These are phyloP conservation scores for Sclerotinia borealis DNA, from an alignment of 2,329 filamentous ascomycete species.

Conservation along the genomic window DNA sequence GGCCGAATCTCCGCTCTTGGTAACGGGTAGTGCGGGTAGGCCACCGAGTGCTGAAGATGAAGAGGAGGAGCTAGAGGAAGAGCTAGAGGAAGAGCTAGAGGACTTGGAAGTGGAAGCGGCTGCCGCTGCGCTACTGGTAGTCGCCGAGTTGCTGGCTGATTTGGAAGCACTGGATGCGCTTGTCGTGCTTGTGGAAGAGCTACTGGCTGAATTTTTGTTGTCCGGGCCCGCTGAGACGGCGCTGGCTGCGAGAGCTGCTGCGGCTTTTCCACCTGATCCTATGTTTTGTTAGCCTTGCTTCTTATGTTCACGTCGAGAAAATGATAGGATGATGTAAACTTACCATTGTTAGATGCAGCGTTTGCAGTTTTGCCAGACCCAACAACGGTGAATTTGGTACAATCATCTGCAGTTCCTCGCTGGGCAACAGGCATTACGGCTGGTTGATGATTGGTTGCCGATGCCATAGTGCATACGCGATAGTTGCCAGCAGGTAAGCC, in stretches of 20 bases:
- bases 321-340: background rate
- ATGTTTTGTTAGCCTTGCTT: background rate
- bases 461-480: constrained; percentile 39
- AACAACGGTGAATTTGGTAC: constrained; percentile 39
- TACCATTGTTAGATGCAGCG: constrained; percentile 18
- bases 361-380: constrained; percentile 17
- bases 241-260: constrained; percentile 15
- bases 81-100: background rate
- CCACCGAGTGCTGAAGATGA: constrained; percentile 38
- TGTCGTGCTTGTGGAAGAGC: constrained; percentile 1
- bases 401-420: constrained; percentile 42
- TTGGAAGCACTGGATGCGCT: no score
- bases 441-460: constrained; percentile 39
- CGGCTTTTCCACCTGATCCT: constrained; percentile 15
- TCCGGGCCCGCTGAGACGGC: constrained; percentile 15
- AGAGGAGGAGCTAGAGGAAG: background rate
- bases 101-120: background rate
- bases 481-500: constrained; percentile 40
- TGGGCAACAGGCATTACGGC: constrained; percentile 41
- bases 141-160: no score
- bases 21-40: constrained; percentile 43
- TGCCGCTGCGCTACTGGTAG: background rate
- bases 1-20: constrained; percentile 41
- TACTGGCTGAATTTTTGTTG: constrained; percentile 6
- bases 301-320: background rate